These are phyloP conservation scores for Saccharomyces hybrid DNA, from an alignment of 1,139 yeast species.

Conservation along the genomic window DNA sequence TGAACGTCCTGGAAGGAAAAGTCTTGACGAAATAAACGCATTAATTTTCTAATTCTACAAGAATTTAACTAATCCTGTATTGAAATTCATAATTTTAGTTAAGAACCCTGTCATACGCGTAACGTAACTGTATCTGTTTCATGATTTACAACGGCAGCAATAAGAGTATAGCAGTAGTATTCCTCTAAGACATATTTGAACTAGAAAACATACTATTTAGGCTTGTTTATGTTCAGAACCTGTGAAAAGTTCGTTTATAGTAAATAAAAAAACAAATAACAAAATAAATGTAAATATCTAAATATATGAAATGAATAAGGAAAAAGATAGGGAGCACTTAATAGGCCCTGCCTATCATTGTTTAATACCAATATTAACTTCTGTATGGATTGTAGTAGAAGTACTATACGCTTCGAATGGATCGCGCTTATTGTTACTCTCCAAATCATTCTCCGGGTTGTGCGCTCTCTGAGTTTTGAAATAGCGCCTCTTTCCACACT, in stretches of 20 bases:
- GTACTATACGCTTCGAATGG: conserved; percentile 52
- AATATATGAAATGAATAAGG: background rate
- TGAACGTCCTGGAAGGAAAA: no score
- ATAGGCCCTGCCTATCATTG: background rate
- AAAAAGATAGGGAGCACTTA: background rate
- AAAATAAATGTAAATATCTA: background rate
- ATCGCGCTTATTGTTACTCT: conserved; percentile 39
- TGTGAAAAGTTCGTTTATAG: background rate
- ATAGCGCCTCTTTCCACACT: conserved; percentile 55
- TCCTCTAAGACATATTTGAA: no score
- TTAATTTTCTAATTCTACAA: no score
- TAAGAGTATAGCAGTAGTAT: no score
- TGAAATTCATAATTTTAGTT: no score
- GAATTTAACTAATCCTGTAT: no score
- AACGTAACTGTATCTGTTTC: no score
- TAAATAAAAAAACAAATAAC: background rate
- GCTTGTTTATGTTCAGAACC: no score
- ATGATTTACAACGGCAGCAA: no score
- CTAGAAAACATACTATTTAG: no score
- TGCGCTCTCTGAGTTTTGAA: conserved; percentile 35
- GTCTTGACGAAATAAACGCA: no score
- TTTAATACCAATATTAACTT: conserved; percentile 7
- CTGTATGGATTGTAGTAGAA: conserved; percentile 25
- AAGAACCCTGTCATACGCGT: no score
- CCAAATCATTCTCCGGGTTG: conserved; percentile 62